phyloP scores from a whole-genome alignment of 192 early-diverging fungal genomes.

The Helicostylum pulchrum region DNA sequence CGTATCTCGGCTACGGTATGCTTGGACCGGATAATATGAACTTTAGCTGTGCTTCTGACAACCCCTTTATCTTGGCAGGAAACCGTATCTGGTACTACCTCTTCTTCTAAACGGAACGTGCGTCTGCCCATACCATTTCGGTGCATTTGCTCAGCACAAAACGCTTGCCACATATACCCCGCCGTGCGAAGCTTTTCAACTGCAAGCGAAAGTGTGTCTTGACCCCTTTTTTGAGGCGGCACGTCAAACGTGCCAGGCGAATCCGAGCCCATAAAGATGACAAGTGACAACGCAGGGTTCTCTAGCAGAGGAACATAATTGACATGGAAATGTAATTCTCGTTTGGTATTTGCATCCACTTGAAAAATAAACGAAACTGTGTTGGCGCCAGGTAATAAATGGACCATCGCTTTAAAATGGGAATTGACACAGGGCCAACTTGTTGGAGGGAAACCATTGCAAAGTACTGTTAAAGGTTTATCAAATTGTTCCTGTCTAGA shows the following conservation, averaged over 20 bases:
- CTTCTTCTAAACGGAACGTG: conserved; percentile 64
- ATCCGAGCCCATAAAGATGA: conserved; percentile 55
- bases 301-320: conserved; percentile 49
- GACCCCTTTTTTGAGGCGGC: conserved; percentile 47
- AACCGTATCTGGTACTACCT: conserved; percentile 50
- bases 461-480: conserved; percentile 28
- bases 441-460: conserved; percentile 44
- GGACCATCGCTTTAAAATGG: conserved; percentile 58
- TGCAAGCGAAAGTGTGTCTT: conserved; percentile 48
- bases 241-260: conserved; percentile 57
- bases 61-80: conserved; percentile 37
- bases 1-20: conserved; percentile 51
- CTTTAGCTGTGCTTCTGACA: conserved; percentile 50
- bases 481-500: conserved; percentile 11
- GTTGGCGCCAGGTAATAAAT: conserved; percentile 55
- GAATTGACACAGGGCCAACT: conserved; percentile 52
- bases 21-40: conserved; percentile 49
- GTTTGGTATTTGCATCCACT: background rate
- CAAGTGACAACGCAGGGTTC: conserved; percentile 57
- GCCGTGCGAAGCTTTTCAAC: conserved; percentile 56
- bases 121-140: conserved; percentile 66
- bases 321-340: conserved; percentile 35
- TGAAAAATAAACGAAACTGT: conserved; percentile 46
- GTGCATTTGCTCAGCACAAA: conserved; percentile 65
- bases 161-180: conserved; percentile 73